Evolutionary conservation across 345 rosid genomes (phyloP).

Genomic region (Leavenworthia alabamica): DNA sequence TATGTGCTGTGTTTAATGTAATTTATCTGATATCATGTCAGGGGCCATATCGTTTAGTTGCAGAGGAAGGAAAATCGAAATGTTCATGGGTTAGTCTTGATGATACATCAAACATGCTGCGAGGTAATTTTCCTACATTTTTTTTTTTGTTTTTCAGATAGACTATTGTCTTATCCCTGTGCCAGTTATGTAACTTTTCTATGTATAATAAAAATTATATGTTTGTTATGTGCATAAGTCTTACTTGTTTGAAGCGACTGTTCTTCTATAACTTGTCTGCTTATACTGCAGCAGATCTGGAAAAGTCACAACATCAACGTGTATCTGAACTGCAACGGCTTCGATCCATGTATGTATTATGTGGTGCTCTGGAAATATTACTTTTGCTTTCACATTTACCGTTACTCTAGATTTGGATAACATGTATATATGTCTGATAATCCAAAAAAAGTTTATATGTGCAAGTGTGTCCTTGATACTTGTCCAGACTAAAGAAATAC

Average conservation of each 20-base stretch:
- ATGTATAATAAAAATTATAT: too few species aligned
- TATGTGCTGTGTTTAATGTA: constrained; percentile 3
- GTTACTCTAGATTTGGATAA: too few species aligned
- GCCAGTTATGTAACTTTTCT: too few species aligned
- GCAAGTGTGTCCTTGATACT: constrained; percentile 5
- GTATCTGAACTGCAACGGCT: constrained; percentile 92
- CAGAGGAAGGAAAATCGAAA: constrained; percentile 93
- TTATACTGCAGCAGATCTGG: constrained; percentile 55
- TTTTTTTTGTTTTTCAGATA: not conserved
- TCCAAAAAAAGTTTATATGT: not conserved
- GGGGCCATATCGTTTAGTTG: constrained; percentile 91
- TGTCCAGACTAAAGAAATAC: not conserved
- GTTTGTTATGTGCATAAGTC: not conserved
- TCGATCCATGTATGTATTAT: constrained; percentile 71
- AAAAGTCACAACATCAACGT: constrained; percentile 81
- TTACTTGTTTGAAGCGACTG: not conserved
- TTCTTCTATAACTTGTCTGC: constrained; percentile 12
- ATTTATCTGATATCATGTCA: constrained; percentile 28
- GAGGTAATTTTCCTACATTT: too few species aligned
- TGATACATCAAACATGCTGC: constrained; percentile 62
- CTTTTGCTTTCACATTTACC: too few species aligned
- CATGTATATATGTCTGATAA: too few species aligned
- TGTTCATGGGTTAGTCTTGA: constrained; percentile 97
- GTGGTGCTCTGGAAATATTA: not conserved
- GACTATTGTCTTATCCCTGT: too few species aligned